Base-by-base conservation (phyloP, 2,329 filamentous ascomycete genomes). In the Moelleriella libera region DNA sequence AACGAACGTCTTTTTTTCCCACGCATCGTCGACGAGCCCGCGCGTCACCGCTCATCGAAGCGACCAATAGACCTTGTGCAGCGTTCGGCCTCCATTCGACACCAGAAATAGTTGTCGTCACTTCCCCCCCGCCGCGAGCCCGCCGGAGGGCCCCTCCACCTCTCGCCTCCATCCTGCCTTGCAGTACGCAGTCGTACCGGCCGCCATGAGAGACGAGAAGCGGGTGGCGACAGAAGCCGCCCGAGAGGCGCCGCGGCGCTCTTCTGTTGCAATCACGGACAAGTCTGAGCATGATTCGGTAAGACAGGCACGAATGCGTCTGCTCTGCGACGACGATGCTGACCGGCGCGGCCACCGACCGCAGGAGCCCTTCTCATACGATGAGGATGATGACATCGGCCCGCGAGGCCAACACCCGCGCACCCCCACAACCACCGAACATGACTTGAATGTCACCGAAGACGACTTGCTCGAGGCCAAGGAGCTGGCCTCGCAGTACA, bases 391-490 rank as follows among this genome's bases (percentile, higher is more conserved):
- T 43, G 55, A 51, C 51, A 58, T 63, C 45, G 58, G 59, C 46
- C 56, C 55, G 30, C 50, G 52, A 6, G 57, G 59, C 34, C 57
- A 61, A 48, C 60, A 63, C 8, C 50, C 48, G 14, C 51, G 47
- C 21, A 48, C 44, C 10, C 54, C 53, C 11, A 49, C 50, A 21
- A 45, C 48, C 32, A 57, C 63, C 30, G 63, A 64, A 52, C 63
- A 66, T 48, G 61, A 65, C 48, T 62, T 70, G 47, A 68, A 70
- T 50, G 67, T 69, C 32, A 70, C 68, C 44, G 68, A 70, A 52
- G 63, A 69, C 44, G 68, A 71, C 50, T 58, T 71, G 7, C 62
- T 68, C 47, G 65, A 71, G 54, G 69, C 68, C 47, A 67, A 66
- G 52, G 67, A 68, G 49, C 57, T 68, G 41, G 69, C 68, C 47